These are phyloP conservation scores for Trametes coccinea DNA, from an alignment of 768 basidiomycete genomes.

Conservation along the genomic window DNA sequence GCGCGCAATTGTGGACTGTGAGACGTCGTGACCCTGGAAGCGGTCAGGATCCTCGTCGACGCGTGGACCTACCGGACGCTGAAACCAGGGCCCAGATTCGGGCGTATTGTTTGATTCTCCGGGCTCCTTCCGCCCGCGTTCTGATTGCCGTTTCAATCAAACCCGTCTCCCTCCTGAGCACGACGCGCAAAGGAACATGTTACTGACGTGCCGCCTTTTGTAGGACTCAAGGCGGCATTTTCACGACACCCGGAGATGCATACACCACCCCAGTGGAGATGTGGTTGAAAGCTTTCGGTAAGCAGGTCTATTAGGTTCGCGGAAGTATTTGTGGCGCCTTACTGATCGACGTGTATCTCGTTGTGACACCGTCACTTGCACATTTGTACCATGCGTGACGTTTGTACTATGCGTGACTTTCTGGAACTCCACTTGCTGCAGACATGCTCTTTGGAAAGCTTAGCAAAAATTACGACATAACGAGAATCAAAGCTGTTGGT, in stretches of 20 bases:
- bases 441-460: constrained; percentile 79
- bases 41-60: no score
- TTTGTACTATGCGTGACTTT: constrained; percentile 2
- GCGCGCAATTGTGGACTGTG: no score
- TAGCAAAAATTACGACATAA: constrained; percentile 64
- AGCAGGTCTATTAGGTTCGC: constrained; percentile 38
- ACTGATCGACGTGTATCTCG: constrained; percentile 17
- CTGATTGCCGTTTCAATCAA: neutral
- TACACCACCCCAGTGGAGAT: constrained; percentile 88
- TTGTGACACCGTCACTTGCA: neutral
- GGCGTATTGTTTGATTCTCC: no score
- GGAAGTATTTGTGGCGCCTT: constrained; percentile 48
- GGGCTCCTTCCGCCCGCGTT: neutral
- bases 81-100: no score
- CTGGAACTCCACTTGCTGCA: constrained; percentile 28
- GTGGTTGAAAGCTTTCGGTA: constrained; percentile 88
- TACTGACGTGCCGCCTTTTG: constrained; percentile 12
- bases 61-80: neutral
- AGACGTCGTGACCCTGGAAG: no score
- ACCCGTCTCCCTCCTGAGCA: neutral
- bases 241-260: constrained; percentile 83
- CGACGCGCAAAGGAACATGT: neutral
- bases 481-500: constrained; percentile 72
- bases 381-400: neutral
- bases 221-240: constrained; percentile 85